Evolutionary conservation across 805 yeast species (phyloP), one percentile per base, ranked within the genome.

Genomic region (Starmerella apis): DNA sequence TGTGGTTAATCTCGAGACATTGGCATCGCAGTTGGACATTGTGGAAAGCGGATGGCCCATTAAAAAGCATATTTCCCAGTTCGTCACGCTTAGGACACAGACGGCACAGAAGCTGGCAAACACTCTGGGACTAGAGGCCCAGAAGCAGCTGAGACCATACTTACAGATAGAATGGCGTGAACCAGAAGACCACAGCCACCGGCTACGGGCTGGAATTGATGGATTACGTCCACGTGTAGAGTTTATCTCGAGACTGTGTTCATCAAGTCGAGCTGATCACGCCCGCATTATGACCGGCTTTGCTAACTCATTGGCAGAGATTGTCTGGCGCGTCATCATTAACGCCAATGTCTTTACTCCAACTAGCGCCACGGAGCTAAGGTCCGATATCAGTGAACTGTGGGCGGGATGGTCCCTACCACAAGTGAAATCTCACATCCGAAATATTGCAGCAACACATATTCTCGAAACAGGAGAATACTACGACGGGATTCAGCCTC

Each of bases 21-120:
- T 78, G 76, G 71, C 70, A 18, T 70, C 72, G 44, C 69, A 70
- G 36, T 56, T 65, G 14, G 63, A 71, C 5, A 74, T 74, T 49
- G 44, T 39, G 56, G 25, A 6, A 16, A 14, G 14, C n/a, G 41
- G 35, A 20, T 51, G 33, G 50, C 30, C 31, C 2, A 5, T 27
- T 18, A 5, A 4, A n/a, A 37, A 35, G 1, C 25, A 36, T 11
- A 14, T 38, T 11, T 28, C 31, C 10, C 19, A 19, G 25, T 48
- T 52, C 25, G 50, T 13, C 7, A 51, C 38, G 31, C 31, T 57
- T 39, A 50, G 52, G 10, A 24, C 36, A 3, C 25, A 28, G 20
- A 42, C 52, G 6, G 50, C 50, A 4, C 10, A 35, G n/a, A 46
- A 47, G 8, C 24, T 57, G 3, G 46, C 52, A 2, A 31, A 32